These are phyloP conservation scores for Candida namnaoensis DNA, from an alignment of 805 yeast species.

Conservation along the genomic window DNA sequence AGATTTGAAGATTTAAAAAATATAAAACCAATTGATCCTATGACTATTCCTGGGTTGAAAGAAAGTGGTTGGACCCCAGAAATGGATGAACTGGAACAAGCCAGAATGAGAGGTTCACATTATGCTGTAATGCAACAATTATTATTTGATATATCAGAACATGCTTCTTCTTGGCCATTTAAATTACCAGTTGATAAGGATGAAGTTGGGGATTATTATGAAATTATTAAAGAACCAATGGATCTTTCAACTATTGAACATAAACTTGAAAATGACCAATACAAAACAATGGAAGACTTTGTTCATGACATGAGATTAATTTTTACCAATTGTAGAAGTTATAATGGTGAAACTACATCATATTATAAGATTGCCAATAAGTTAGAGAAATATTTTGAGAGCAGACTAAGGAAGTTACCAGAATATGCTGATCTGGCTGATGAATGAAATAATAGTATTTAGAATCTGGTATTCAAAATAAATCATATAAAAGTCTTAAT, in stretches of 20 bases:
- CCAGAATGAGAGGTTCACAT: constrained; percentile 92
- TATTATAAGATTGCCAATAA: constrained; percentile 93
- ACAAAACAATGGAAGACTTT: constrained; percentile 85
- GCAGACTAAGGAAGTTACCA: constrained; percentile 81
- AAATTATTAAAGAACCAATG: constrained; percentile 96
- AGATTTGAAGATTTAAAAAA: constrained; percentile 46
- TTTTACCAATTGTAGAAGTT: constrained; percentile 85
- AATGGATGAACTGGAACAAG: constrained; percentile 93
- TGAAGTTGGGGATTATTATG: constrained; percentile 95
- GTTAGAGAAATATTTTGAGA: constrained; percentile 79
- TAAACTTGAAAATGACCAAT: constrained; percentile 85
- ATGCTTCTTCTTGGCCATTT: constrained; percentile 98
- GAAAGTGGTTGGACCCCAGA: constrained; percentile 99
- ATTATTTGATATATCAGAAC: constrained; percentile 81
- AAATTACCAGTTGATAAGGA: constrained; percentile 85
- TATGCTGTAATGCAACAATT: constrained; percentile 88
- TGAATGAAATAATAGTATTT: constrained; percentile 21
- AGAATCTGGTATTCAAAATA: too few species aligned
- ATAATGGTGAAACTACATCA: constrained; percentile 91
- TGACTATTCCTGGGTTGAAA: constrained; percentile 78
- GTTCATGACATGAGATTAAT: constrained; percentile 81
- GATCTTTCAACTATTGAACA: constrained; percentile 93
- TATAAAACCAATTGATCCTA: constrained; percentile 61
- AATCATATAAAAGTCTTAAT: too few species aligned
- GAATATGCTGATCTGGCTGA: constrained; percentile 79